phyloP scores from a whole-genome alignment of 768 basidiomycete genomes.

The Boletus reticulatus region DNA sequence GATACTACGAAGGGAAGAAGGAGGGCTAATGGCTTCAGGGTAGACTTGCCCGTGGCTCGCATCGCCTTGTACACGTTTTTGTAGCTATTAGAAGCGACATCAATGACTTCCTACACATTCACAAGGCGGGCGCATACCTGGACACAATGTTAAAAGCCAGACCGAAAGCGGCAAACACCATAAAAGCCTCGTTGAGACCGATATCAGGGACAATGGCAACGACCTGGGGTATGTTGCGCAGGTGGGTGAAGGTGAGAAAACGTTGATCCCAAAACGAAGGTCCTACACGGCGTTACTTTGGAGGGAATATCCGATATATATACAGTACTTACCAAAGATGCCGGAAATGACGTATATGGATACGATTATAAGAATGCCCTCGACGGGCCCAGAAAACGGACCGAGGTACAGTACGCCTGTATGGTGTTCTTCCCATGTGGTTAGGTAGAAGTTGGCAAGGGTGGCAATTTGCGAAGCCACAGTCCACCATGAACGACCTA shows the following conservation, averaged over 20 bases:
- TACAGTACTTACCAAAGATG: conserved; percentile 53
- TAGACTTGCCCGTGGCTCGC: conserved; percentile 39
- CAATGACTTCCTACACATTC: neutral
- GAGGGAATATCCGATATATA: too few species aligned
- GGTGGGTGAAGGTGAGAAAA: conserved; percentile 54
- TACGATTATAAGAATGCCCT: conserved; percentile 89
- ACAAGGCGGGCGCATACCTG: conserved; percentile 40
- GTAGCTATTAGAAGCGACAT: conserved; percentile 49
- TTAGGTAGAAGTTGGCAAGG: conserved; percentile 69
- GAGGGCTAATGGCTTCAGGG: conserved; percentile 60
- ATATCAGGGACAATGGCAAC: conserved; percentile 56
- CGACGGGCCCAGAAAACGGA: conserved; percentile 92
- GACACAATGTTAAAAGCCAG: conserved; percentile 78
- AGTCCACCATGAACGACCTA: conserved; percentile 98
- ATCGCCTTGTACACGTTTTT: conserved; percentile 73
- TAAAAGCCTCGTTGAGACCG: conserved; percentile 82
- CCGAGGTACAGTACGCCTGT: conserved; percentile 92
- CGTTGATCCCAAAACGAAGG: conserved; percentile 79
- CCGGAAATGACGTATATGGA: conserved; percentile 77
- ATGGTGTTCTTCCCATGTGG: conserved; percentile 84
- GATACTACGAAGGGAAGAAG: conserved; percentile 81
- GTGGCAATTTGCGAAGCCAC: conserved; percentile 77
- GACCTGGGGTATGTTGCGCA: conserved; percentile 51
- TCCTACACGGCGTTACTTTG: conserved; percentile 39
- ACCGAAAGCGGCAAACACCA: conserved; percentile 71